Evolutionary conservation across 306 rosid species (phyloP).

Genomic region (Ormosia semicastrata): DNA sequence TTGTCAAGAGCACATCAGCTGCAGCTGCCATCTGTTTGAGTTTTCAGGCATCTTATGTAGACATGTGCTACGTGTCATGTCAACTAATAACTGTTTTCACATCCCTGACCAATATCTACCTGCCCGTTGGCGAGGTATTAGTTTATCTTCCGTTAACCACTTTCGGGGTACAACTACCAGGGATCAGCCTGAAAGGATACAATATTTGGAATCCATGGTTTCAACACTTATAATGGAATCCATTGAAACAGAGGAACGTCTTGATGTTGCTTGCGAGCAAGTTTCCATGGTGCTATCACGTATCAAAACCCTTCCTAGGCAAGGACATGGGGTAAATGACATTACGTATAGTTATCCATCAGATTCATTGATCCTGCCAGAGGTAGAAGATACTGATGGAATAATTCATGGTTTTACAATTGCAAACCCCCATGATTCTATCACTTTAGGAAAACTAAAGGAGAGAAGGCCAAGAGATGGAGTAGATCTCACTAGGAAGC

Average conservation of each 20-base stretch:
- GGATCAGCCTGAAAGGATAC: constrained; percentile 63
- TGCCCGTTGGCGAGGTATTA: constrained; percentile 53
- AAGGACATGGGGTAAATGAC: constrained; percentile 47
- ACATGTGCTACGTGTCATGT: constrained; percentile 76
- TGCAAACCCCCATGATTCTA: constrained; percentile 55
- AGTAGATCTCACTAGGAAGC: constrained; percentile 54
- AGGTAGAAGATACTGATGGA: constrained; percentile 67
- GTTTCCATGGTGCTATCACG: constrained; percentile 60
- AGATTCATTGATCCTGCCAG: constrained; percentile 66
- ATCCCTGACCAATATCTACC: constrained; percentile 76
- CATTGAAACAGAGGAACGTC: constrained; percentile 72
- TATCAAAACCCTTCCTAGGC: constrained; percentile 64
- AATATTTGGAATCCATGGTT: constrained; percentile 62
- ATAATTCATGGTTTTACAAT: constrained; percentile 54
- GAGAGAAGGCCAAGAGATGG: constrained; percentile 76
- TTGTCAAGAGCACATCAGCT: constrained; percentile 78
- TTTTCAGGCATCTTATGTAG: constrained; percentile 77
- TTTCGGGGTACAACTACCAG: constrained; percentile 39
- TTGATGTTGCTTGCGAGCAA: constrained; percentile 70
- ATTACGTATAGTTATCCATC: constrained; percentile 49
- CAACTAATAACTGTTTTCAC: constrained; percentile 80
- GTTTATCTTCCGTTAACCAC: constrained; percentile 45
- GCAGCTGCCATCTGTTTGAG: constrained; percentile 74
- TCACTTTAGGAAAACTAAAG: constrained; percentile 61
- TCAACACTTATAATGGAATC: constrained; percentile 64